Evolutionary conservation across 179 eudicot genomes (phyloP), one percentile per base, ranked within the genome.

Genomic region (Gypsophila paniculata): DNA sequence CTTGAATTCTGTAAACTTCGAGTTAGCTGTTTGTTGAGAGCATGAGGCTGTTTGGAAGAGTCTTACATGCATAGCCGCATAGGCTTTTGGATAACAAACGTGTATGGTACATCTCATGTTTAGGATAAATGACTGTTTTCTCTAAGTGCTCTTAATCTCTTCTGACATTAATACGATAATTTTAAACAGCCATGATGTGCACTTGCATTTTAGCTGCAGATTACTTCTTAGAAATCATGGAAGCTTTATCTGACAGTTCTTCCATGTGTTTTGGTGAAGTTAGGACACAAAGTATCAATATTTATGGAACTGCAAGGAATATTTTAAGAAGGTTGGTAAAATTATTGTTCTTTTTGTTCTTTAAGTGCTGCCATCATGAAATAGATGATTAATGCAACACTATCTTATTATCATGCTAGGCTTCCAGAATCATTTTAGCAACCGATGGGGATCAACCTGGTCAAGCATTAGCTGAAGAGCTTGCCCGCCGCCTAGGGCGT

Each of bases 401-500:
- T 44, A 23, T 63, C 71, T 76, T 73, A 32, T 26, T 70, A 22
- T 72, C 69, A 18, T 74, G 54, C 19, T 61, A 94, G 99, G 97
- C 96, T 61, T 85, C 97, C 72, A 89, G 99, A 78, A 91, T 94
- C 72, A 94, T 91, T 73, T 88, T 94, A 70, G 99, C 99, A 38
- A 94, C 99, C 68, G 99, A 94, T 77, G 94, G 78, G 29, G 99
- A 94, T 84, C 54, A 76, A 68, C 97, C 99, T 71, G 97, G 99
- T 67, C 96, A 91, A 83, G 99, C 97, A 80, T 85, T 94, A 79
- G 96, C 99, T 62, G 97, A 91, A 82, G 99, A 94, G 76, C 88
- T 94, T 80, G 97, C 99, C 66, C 92, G 99, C n/a, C 97, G 99
- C 73, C 82, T 94, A 64, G 99, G 99, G 66, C 88, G 90, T 82